Evolutionary conservation across 2,329 filamentous ascomycete genomes (phyloP).

Genomic region (Colletotrichum sansevieriae): DNA sequence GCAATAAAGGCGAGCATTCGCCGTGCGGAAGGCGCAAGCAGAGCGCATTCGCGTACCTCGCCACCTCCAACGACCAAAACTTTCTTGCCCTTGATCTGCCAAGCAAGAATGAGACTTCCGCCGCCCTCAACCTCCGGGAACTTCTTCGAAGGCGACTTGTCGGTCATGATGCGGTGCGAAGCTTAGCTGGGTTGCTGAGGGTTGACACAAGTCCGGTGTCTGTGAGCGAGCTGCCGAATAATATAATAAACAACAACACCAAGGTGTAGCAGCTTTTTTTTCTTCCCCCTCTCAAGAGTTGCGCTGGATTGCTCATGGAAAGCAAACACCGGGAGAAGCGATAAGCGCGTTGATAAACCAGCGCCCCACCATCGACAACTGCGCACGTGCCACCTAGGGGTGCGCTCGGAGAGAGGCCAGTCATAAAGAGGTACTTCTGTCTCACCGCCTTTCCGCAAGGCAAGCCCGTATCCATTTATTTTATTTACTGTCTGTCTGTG

Average conservation of each 20-base stretch:
- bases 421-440: constrained; percentile 14
- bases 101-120: constrained; percentile 93
- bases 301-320: not conserved
- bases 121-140: constrained; percentile 90
- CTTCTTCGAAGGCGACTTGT: constrained; percentile 50
- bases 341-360: too few relatives aligned
- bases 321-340: too few relatives aligned
- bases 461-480: constrained; percentile 2
- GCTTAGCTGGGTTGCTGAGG: not conserved
- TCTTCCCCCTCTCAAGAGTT: too few relatives aligned
- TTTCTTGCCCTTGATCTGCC: constrained; percentile 91
- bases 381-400: not conserved
- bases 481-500: constrained; percentile 4
- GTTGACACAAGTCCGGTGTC: not conserved
- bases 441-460: not conserved
- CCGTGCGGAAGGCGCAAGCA: not conserved
- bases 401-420: constrained; percentile 5
- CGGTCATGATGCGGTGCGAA: constrained; percentile 28
- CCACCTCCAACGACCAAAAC: constrained; percentile 95
- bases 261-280: too few relatives aligned
- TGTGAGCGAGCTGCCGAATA: not conserved
- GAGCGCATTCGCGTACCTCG: constrained; percentile 72
- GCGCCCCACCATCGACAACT: not conserved
- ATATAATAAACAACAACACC: too few relatives aligned
- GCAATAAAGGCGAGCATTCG: not conserved